Percentiles rank a stretch among this genome's conserved stretches.
phyloP scores from a whole-genome alignment of 129 eudicot species.

The Oenanthe sinensis region DNA sequence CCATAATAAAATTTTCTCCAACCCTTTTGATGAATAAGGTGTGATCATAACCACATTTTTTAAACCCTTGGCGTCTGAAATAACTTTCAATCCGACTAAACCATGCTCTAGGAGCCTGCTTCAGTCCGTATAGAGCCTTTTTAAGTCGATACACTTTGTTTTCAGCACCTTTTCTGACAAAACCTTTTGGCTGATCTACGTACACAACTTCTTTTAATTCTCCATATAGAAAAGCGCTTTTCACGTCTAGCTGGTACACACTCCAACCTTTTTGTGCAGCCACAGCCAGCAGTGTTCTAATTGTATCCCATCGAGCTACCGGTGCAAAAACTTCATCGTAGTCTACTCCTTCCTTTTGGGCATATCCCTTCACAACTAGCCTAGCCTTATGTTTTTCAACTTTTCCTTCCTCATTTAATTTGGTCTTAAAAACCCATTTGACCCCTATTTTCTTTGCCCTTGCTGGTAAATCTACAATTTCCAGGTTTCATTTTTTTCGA shows the following conservation, averaged over 20 bases:
- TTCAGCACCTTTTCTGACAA: no score
- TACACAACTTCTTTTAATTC: no score
- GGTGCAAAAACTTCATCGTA: neutral
- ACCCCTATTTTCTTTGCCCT: conserved; percentile 2
- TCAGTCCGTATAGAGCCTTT: no score
- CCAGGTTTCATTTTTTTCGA: conserved; percentile 8
- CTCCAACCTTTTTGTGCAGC: conserved; percentile 4
- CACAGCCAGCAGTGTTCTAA: neutral
- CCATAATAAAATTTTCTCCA: no score
- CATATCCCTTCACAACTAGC: neutral
- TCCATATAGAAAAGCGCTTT: neutral
- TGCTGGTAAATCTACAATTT: neutral
- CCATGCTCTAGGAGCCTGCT: neutral
- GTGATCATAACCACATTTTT: neutral
- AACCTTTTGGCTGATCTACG: no score
- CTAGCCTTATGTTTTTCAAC: conserved; percentile 8
- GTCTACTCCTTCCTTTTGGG: neutral
- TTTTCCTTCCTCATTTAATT: neutral
- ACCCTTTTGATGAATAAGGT: neutral
- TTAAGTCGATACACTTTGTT: no score
- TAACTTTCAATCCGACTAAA: neutral
- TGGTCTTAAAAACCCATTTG: conserved; percentile 14
- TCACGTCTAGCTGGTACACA: neutral
- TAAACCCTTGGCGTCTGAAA: neutral
- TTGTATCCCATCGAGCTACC: neutral